Conservation (phyloP, 371 early-diverging fungal species). For the Mortierella sp. region DNA sequence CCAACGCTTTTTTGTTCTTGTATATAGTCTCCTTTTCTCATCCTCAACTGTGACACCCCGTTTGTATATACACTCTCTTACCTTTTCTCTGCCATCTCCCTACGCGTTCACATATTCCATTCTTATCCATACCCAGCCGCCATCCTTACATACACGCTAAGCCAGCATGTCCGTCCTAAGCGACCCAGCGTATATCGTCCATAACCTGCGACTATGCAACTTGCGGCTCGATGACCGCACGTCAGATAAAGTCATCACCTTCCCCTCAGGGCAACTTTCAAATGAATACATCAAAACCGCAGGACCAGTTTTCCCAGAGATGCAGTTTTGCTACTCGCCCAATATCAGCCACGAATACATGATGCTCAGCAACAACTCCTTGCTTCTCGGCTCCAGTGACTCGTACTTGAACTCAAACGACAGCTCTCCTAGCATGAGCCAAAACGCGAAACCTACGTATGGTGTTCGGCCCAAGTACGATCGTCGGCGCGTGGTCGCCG, state of each 20-base stretch:
- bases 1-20: too few relatives aligned
- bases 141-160: not conserved
- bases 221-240: constrained; percentile 75
- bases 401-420: constrained; percentile 8
- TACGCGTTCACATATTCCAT: not conserved
- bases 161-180: constrained; percentile 74
- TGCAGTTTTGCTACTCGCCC: constrained; percentile 77
- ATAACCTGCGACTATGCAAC: constrained; percentile 83
- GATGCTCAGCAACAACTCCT: constrained; percentile 46
- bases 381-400: constrained; percentile 25
- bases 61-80: not conserved
- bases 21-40: too few relatives aligned
- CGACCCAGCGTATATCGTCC: constrained; percentile 81
- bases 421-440: not conserved
- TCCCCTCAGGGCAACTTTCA: constrained; percentile 71
- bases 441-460: constrained; percentile 7
- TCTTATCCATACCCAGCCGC: not conserved
- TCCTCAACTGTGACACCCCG: too few relatives aligned
- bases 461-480: constrained; percentile 37
- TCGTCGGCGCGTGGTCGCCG: constrained; percentile 56
- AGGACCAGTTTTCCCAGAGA: constrained; percentile 78
- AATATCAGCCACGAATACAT: constrained; percentile 59
- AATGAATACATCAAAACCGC: constrained; percentile 83
- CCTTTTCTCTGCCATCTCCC: too few relatives aligned
- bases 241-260: constrained; percentile 79